Base-by-base conservation (phyloP, 2,329 filamentous ascomycete genomes). In the Macrophomina phaseolina region DNA sequence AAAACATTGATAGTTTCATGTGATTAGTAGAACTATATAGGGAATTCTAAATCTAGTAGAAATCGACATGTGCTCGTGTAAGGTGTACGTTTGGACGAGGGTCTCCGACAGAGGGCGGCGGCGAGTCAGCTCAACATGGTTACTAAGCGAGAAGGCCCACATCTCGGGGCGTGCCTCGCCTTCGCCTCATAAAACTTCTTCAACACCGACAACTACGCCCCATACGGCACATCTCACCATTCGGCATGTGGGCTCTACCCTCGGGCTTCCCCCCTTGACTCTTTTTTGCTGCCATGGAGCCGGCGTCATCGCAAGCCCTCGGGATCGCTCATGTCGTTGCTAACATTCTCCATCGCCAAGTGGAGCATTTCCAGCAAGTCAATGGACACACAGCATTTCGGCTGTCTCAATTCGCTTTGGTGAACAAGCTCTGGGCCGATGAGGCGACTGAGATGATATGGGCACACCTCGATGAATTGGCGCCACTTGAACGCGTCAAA, bases 371-470 rank as follows among this genome's bases (percentile, higher is more conserved):
- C 14, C n/a, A 62, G 12, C 38, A 46, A 16, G 9, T 36, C 30
- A 11, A 28, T 28, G 14, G 18, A 9, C 45, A 14, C 16, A 11
- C 18, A 14, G 32, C 40, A n/a, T 16, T 16, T 5, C 38, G 34
- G 46, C 60, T 63, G 4, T 18, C 32, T 12, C 36, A 36, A 16
- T 18, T 30, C 28, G 45, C 32, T 36, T 42, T 36, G 36, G 60
- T 63, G 32, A 63, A 63, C 45, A 63, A 63, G 46, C 60, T 63
- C 8, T 63, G 60, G 60, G 60, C 60, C 8, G 60, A 63, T 23
- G 60, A 63, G 36, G 60, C 42, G 45, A 63, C 60, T 30, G 45
- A 49, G 23, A 38, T 63, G 30, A 28, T 63, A 6, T 63, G 60
- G 48, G 36, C 32, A 3, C 34, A 63, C 16, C 32, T 52, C 40